These are phyloP conservation scores for Rhexocercosporidium sp. DNA, from an alignment of 2,329 filamentous ascomycete genomes.

Conservation along the genomic window DNA sequence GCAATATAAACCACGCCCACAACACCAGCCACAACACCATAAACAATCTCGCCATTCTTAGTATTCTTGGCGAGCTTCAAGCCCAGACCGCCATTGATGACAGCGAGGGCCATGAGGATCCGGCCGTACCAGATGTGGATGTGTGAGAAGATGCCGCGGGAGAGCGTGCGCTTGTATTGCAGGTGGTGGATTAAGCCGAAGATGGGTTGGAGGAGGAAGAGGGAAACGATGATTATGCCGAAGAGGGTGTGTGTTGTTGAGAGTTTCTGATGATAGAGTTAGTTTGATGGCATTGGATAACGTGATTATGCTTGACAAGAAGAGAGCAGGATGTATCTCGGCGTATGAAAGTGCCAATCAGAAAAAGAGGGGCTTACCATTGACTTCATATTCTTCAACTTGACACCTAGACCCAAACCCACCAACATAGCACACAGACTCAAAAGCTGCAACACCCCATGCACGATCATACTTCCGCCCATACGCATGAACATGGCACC, in stretches of 20 bases:
- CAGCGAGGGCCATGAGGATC: conserved; percentile 59
- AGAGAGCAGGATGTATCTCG: too few relatives aligned
- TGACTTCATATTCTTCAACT: conserved; percentile 48
- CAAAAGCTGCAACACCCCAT: conserved; percentile 60
- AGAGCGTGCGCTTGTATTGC: conserved; percentile 53
- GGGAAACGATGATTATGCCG: conserved; percentile 58
- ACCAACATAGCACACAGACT: conserved; percentile 63
- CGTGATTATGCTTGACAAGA: neutral
- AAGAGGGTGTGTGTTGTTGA: conserved; percentile 58
- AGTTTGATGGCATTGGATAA: neutral
- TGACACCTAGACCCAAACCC: conserved; percentile 62
- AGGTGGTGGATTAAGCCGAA: conserved; percentile 63
- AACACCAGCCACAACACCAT: conserved; percentile 59
- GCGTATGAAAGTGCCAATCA: neutral
- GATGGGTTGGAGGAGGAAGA: conserved; percentile 62
- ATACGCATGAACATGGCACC: conserved; percentile 66
- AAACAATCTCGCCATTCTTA: conserved; percentile 54
- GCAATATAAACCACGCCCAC: conserved; percentile 52
- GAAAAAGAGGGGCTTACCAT: conserved; percentile 47
- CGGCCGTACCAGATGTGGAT: conserved; percentile 69
- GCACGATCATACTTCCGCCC: conserved; percentile 55
- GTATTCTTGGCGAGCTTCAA: conserved; percentile 53
- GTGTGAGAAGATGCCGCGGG: conserved; percentile 58
- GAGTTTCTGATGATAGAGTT: conserved; percentile 53
- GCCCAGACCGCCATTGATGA: conserved; percentile 69